These are phyloP conservation scores for Rubus idaeus DNA, from an alignment of 306 rosid genomes.

Conservation along the genomic window DNA sequence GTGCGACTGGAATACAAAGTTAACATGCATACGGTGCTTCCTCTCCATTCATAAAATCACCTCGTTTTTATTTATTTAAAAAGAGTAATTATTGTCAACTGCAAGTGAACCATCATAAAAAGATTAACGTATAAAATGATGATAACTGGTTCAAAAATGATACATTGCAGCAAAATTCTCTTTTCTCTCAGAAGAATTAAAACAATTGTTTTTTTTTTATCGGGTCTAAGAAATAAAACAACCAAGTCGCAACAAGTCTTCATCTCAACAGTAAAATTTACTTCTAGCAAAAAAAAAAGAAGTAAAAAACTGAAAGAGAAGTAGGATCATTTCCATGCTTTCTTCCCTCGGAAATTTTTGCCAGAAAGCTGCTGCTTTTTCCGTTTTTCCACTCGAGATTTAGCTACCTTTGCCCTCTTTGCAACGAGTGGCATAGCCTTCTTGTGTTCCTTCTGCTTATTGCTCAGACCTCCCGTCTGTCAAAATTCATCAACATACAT, in stretches of 20 bases:
- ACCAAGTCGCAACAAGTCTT: neutral
- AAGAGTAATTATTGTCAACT: no score
- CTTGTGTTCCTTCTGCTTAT: slow-evolving; percentile 79
- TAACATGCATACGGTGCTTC: no score
- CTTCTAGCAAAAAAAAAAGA: neutral
- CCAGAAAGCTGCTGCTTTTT: slow-evolving; percentile 47
- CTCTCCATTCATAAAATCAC: no score
- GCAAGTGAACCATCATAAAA: no score
- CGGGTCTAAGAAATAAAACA: neutral
- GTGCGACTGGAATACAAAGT: no score
- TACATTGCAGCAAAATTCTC: no score
- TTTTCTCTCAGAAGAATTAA: neutral
- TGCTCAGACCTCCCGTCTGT: slow-evolving; percentile 89
- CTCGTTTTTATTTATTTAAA: no score
- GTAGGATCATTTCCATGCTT: slow-evolving; percentile 58
- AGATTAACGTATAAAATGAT: no score
- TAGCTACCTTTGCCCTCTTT: slow-evolving; percentile 54
- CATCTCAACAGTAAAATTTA: neutral
- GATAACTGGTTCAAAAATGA: no score
- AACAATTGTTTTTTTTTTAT: neutral
- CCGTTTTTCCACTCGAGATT: slow-evolving; percentile 48
- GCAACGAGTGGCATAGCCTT: slow-evolving; percentile 79
- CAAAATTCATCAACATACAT: slow-evolving; percentile 5
- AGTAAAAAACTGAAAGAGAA: neutral
- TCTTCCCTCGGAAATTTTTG: slow-evolving; percentile 76